Evolutionary conservation across 768 basidiomycete genomes (phyloP).

Genomic region (Postia placenta): DNA sequence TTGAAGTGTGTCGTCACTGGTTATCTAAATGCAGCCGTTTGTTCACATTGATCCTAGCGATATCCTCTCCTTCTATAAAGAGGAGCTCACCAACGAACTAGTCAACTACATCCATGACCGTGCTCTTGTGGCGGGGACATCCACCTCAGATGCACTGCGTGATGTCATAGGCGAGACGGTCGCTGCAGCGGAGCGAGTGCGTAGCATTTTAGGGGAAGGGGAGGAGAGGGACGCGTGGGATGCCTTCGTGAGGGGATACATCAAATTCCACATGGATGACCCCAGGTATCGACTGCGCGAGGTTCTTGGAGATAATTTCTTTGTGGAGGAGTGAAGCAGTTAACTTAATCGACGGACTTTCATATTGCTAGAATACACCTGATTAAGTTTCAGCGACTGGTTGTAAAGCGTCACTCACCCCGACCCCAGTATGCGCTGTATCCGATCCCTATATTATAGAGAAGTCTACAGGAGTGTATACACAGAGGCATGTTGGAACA

Average conservation of each 20-base stretch:
- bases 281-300: constrained; percentile 3
- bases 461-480: no score
- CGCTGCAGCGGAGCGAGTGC: background rate
- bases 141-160: constrained; percentile 1
- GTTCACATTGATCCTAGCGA: no score
- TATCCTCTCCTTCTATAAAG: no score
- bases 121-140: constrained; percentile 2
- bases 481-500: no score
- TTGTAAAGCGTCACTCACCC: no score
- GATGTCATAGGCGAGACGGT: constrained; percentile 11
- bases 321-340: no score
- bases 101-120: constrained; percentile 13
- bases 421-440: no score
- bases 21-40: constrained; percentile 4
- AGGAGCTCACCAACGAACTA: constrained; percentile 7
- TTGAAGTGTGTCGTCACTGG: background rate
- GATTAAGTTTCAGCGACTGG: no score
- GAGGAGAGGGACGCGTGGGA: constrained; percentile 4
- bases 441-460: no score
- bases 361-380: no score
- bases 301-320: background rate
- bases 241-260: background rate
- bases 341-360: no score
- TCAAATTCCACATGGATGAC: no score
- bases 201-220: constrained; percentile 1